phyloP scores from a whole-genome alignment of 139 green algal genomes.

The Picochlorum sp. region DNA sequence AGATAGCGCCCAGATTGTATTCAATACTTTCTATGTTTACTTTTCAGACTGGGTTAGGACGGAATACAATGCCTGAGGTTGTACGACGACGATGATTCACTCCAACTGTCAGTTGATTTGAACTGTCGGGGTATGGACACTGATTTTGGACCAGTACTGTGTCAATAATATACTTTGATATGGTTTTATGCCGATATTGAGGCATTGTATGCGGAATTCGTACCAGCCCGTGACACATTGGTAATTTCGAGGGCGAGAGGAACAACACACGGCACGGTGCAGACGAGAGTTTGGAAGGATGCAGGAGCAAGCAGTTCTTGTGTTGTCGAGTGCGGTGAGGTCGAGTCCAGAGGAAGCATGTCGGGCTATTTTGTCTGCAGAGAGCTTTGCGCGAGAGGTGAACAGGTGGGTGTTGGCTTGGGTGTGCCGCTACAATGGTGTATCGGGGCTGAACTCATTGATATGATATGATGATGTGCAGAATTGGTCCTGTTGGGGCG shows the following conservation, averaged over 20 bases:
- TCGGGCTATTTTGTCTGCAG: constrained; percentile 1
- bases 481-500: constrained; percentile 11
- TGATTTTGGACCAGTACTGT: too few relatives aligned
- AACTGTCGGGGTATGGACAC: too few relatives aligned
- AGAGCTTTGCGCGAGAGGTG: constrained; percentile 6
- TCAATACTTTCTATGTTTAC: too few relatives aligned
- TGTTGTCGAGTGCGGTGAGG: background rate
- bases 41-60: too few relatives aligned
- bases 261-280: background rate
- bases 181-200: too few relatives aligned
- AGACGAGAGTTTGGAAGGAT: background rate
- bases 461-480: constrained; percentile 1
- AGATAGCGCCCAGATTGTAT: too few relatives aligned
- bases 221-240: background rate
- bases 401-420: constrained; percentile 1
- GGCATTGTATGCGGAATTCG: background rate
- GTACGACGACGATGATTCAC: too few relatives aligned
- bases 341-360: constrained; percentile 5
- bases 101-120: too few relatives aligned
- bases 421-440: too few relatives aligned
- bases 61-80: too few relatives aligned
- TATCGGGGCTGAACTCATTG: too few relatives aligned
- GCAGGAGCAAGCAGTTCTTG: constrained; percentile 4
- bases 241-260: background rate
- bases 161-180: too few relatives aligned